These are phyloP conservation scores for Camelina sativa DNA, from an alignment of 345 rosid genomes.

Conservation along the genomic window DNA sequence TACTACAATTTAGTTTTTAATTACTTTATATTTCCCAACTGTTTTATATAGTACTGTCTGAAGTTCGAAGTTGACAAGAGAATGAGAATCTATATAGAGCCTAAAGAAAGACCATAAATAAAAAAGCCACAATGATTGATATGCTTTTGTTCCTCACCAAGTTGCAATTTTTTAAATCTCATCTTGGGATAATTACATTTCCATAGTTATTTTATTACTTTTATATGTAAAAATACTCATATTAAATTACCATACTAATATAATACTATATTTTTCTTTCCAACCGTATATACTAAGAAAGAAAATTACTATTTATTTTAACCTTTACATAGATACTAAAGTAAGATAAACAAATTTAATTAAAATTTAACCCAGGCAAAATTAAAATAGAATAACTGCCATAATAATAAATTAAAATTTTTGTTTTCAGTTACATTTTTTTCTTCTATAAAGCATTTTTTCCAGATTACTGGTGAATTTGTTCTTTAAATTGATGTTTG, in stretches of 20 bases:
- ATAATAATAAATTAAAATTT: too few species aligned
- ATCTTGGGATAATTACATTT: conserved; percentile 6
- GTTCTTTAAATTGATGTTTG: conserved; percentile 33
- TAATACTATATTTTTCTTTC: not conserved
- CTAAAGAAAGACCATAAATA: conserved; percentile 32
- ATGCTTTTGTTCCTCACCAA: conserved; percentile 45
- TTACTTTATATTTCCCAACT: conserved; percentile 7
- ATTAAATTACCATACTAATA: too few species aligned
- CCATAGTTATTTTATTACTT: not conserved
- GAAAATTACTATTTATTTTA: not conserved
- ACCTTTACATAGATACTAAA: not conserved
- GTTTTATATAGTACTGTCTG: conserved; percentile 20
- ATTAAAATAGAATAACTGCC: not conserved
- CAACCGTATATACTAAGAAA: not conserved
- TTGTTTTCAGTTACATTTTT: not conserved
- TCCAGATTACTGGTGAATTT: conserved; percentile 33
- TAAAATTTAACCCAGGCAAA: not conserved
- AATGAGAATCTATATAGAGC: conserved; percentile 41
- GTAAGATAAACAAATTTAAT: not conserved
- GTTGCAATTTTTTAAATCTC: conserved; percentile 27
- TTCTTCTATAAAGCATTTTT: not conserved
- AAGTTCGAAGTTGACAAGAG: conserved; percentile 42
- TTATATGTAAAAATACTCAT: too few species aligned
- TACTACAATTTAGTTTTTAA: not conserved
- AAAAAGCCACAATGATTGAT: conserved; percentile 44